These are phyloP conservation scores for Ogataea angusta DNA, from an alignment of 805 yeast genomes.

Conservation along the genomic window DNA sequence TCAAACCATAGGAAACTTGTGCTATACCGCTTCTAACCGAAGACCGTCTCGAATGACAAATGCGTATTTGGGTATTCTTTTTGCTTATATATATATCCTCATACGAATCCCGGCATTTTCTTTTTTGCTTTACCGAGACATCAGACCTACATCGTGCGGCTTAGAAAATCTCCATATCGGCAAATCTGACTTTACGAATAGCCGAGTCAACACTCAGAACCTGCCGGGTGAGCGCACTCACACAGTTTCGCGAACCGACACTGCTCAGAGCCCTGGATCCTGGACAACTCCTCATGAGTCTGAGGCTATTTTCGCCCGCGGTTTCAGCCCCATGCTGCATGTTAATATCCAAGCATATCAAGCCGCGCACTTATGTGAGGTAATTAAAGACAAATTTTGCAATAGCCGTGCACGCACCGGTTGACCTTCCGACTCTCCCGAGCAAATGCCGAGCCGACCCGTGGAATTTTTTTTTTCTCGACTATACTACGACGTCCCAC, in stretches of 20 bases:
- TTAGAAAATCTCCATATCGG: not conserved
- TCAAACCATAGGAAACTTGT: not conserved
- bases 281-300: no score
- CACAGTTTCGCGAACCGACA: no score
- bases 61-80: not conserved
- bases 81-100: not conserved
- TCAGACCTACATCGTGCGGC: not conserved
- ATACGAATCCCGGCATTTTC: not conserved
- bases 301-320: not conserved
- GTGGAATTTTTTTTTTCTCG: not conserved
- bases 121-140: not conserved
- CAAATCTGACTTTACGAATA: no score
- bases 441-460: constrained; percentile 1
- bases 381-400: not conserved
- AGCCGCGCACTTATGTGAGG: constrained; percentile 5
- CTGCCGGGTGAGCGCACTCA: no score
- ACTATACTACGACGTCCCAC: not conserved
- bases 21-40: not conserved
- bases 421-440: constrained; percentile 1
- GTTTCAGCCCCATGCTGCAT: not conserved
- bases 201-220: no score
- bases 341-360: not conserved
- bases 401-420: constrained; percentile 1
- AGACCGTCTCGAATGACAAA: not conserved
- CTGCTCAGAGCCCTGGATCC: no score